Conservation (phyloP, 169 alveolate species). For the Eimeria sp. region DNA sequence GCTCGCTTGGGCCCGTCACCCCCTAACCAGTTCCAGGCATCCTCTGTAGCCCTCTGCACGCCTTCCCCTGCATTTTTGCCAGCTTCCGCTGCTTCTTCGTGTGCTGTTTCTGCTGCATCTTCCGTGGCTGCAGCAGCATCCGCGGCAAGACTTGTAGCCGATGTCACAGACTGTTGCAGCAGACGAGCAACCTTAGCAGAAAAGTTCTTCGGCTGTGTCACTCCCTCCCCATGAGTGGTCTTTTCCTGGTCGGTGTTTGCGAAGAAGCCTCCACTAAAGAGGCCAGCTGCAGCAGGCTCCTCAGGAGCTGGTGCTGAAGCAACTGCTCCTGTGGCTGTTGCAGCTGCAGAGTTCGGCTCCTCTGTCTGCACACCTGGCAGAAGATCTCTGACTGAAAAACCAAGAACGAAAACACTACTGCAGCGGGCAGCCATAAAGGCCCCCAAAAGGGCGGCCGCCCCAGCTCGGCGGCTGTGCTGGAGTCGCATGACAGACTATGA, state of each 20-base stretch:
- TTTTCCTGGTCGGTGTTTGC: not conserved
- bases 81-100: not conserved
- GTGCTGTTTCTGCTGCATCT: not conserved
- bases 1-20: conserved; percentile 6
- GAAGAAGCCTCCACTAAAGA: conserved; percentile 59
- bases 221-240: too few relatives aligned
- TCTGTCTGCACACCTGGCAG: not conserved
- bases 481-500: not conserved
- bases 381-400: not conserved
- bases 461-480: not conserved
- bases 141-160: not conserved
- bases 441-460: not conserved
- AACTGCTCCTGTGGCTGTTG: not conserved
- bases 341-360: not conserved
- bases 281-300: conserved; percentile 32
- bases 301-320: not conserved
- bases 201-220: not conserved
- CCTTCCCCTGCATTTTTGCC: not conserved
- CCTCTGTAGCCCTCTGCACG: not conserved
- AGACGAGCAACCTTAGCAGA: not conserved
- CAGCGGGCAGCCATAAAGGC: not conserved
- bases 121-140: not conserved
- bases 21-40: not conserved
- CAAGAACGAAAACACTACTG: not conserved
- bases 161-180: conserved; percentile 29